These are phyloP conservation scores for Tuber calosporum DNA, from an alignment of 495 filamentous ascomycete species.

Conservation along the genomic window DNA sequence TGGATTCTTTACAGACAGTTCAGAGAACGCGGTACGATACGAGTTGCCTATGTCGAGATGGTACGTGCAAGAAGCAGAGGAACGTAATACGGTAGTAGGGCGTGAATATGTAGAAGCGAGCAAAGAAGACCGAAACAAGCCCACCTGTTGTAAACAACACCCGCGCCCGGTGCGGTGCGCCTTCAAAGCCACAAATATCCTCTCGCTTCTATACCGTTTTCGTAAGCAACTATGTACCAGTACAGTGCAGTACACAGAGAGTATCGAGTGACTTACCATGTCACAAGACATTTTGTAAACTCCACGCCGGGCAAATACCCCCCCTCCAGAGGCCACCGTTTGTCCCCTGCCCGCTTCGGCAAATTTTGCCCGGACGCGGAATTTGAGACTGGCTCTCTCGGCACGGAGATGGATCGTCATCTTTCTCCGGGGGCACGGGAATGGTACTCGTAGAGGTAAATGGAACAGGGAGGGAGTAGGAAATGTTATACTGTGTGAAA, in stretches of 20 bases:
- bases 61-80: no score
- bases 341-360: slow-evolving; percentile 55
- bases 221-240: slow-evolving; percentile 63
- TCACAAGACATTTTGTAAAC: slow-evolving; percentile 64
- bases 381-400: slow-evolving; percentile 52
- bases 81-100: slow-evolving; percentile 48
- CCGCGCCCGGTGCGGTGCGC: slow-evolving; percentile 55
- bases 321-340: slow-evolving; percentile 68
- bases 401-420: slow-evolving; percentile 58
- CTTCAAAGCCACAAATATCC: slow-evolving; percentile 70
- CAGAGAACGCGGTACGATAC: slow-evolving; percentile 68
- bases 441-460: slow-evolving; percentile 55
- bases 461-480: background rate
- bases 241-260: slow-evolving; percentile 61
- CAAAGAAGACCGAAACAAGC: slow-evolving; percentile 64
- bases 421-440: no score
- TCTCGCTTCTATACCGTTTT: slow-evolving; percentile 55
- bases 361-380: slow-evolving; percentile 70
- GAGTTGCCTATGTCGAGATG: slow-evolving; percentile 43
- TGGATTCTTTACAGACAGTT: slow-evolving; percentile 60
- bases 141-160: slow-evolving; percentile 71
- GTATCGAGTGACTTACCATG: slow-evolving; percentile 53
- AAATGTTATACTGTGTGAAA: slow-evolving; percentile 45
- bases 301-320: slow-evolving; percentile 67
- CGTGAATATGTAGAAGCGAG: slow-evolving; percentile 60